A percentile compares a stretch with the other conserved stretches of the same genome.
Conservation (phyloP, 2,329 filamentous ascomycete species). For the Juglanconis sp. region DNA sequence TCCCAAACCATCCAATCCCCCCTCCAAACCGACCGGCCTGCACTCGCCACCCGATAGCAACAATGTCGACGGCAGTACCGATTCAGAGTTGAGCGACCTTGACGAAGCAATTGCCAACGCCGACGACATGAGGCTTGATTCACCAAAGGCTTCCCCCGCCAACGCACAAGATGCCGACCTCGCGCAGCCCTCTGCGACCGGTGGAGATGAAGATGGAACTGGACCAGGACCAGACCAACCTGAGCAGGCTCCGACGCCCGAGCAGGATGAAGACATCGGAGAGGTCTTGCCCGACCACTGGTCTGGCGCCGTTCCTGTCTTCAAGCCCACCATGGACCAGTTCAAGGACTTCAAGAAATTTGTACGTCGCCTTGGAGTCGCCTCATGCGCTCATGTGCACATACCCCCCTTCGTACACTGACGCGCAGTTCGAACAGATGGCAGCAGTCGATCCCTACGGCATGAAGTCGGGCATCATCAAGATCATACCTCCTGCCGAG, state of each 20-base stretch:
- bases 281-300: conserved; percentile 84
- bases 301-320: conserved; percentile 88
- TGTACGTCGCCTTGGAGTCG: conserved; percentile 47
- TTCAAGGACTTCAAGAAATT: conserved; percentile 92
- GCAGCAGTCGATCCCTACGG: conserved; percentile 87
- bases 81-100: conserved; percentile 65
- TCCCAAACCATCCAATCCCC: conserved; percentile 17
- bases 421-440: conserved; percentile 46
- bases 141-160: conserved; percentile 19
- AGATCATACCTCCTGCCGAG: conserved; percentile 89
- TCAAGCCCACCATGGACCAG: conserved; percentile 92
- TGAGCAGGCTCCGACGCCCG: conserved; percentile 21
- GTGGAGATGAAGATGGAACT: neutral
- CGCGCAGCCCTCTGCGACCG: conserved; percentile 17
- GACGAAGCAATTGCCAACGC: conserved; percentile 50
- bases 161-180: conserved; percentile 13
- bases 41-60: conserved; percentile 65
- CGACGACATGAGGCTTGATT: conserved; percentile 16
- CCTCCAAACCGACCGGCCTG: conserved; percentile 44
- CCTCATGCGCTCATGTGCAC: neutral
- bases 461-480: conserved; percentile 96
- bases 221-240: conserved; percentile 7
- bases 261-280: conserved; percentile 56
- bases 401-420: conserved; percentile 21
- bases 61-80: conserved; percentile 53